Base-by-base conservation (phyloP, 768 basidiomycete species). In the Naganishia vaughanmartiniae region DNA sequence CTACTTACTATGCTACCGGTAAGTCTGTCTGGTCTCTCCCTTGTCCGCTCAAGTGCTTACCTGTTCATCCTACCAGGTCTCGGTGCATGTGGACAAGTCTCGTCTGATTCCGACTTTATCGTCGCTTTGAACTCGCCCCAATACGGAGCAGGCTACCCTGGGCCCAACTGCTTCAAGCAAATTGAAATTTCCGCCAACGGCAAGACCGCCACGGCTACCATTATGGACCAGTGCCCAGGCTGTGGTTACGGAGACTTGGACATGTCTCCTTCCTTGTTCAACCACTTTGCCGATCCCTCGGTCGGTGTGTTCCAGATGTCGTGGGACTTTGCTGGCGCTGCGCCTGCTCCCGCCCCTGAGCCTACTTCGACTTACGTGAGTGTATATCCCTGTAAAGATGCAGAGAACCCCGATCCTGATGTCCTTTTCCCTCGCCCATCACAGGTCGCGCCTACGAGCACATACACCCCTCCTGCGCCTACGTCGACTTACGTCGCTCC, bases 201-300 rank as follows among this genome's bases (percentile, higher is more conserved):
- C 69, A 87, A 87, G 77, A 85, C 86, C 0, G 82, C 87, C 14
- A 69, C 67, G 0, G 90, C 90, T 4, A 79, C 73, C 0, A 86
- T 92, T 74, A 83, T 84, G 81, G 90, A 91, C 79, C 72, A 89
- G 86, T 90, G 90, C 77, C 86, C 87, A 54, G 86, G 85, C 26
- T 92, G 90, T 78, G 86, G 86, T 31, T 84, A 78, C 39, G 85
- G 84, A 33, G 90, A 86, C 51, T 85, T 91, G 33, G 91, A 92
- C 82, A 83, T 91, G 67, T 87, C 87, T 34, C 75, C 80, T 15
- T 87, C 87, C 66, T 84, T 92, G 60, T 92, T 92, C 81, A 70
- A 80, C 34, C 86, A 82, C 84, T 90, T 92, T 75, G 86, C 78
- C 21, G 70, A 67, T 30, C 73, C 73, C 55, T 75, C 75, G 46